A percentile compares a stretch with the other conserved stretches of the same genome.
Evolutionary conservation across 352 stramenopile species (phyloP).

Genomic region (Phytophthora capsici): DNA sequence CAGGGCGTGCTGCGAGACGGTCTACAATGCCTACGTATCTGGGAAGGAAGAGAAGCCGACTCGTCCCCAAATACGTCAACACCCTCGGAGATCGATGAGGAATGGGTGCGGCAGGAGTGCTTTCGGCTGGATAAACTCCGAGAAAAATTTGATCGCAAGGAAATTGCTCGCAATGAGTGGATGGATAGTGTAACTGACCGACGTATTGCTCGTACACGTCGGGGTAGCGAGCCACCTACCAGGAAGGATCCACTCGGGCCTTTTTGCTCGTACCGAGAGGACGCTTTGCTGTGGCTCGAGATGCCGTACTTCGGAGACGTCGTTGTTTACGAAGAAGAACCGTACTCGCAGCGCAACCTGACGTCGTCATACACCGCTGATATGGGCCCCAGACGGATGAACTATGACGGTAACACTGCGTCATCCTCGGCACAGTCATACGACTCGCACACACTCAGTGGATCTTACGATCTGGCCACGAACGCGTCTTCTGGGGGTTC

Average conservation of each 20-base stretch:
- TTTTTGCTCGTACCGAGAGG: slow-evolving; percentile 84
- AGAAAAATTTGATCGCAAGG: slow-evolving; percentile 90
- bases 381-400: slow-evolving; percentile 46
- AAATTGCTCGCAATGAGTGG: slow-evolving; percentile 90
- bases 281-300: slow-evolving; percentile 87
- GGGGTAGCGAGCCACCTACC: slow-evolving; percentile 76
- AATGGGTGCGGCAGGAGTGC: slow-evolving; percentile 76
- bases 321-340: slow-evolving; percentile 93
- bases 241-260: slow-evolving; percentile 72
- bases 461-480: slow-evolving; percentile 55
- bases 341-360: slow-evolving; percentile 81
- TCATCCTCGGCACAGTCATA: slow-evolving; percentile 36
- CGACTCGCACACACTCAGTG: slow-evolving; percentile 51
- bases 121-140: slow-evolving; percentile 88
- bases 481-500: slow-evolving; percentile 30
- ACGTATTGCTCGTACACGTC: slow-evolving; percentile 84
- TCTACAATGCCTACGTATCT: slow-evolving; percentile 88
- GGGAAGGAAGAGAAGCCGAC: slow-evolving; percentile 73
- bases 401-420: slow-evolving; percentile 36
- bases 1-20: slow-evolving; percentile 87
- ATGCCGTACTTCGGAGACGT: slow-evolving; percentile 93
- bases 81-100: slow-evolving; percentile 75
- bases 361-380: slow-evolving; percentile 63
- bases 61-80: slow-evolving; percentile 67
- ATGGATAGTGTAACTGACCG: slow-evolving; percentile 91